Evolutionary conservation across 164 flowering plant species (phyloP), one percentile per base, ranked within the genome.

Genomic region (Aristolochia fimbriata): DNA sequence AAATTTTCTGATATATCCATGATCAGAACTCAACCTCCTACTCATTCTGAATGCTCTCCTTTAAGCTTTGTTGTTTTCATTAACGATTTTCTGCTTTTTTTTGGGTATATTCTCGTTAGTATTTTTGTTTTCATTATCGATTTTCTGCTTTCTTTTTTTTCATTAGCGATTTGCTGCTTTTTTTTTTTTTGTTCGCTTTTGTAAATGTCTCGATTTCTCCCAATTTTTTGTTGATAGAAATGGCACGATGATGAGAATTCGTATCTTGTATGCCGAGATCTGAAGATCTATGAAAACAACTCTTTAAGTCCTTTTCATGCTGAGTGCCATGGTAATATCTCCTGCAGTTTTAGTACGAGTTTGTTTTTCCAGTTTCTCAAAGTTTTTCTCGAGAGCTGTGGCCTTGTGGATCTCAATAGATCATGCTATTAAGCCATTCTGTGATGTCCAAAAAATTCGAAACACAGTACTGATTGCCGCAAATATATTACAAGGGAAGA

Each of bases 21-120:
- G 68, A 65, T 22, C 41, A 61, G 67, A 64, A 65, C 6, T 31
- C 33, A 58, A 50, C 68, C 68, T 65, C 68, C 68, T 65, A 65
- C 68, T 65, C 68, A 65, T 65, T 58, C 68, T 65, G 62, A 65
- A 52, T 58, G 68, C 62, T 65, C 50, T 16, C 1, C 43, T 37
- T 31, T 7, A 37, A 37, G 4, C 8, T 37, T 37, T 10, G 1
- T 19, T 55, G 20, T 15, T 15, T 30, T 27, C 17, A 6, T 13
- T 23, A 12, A 46, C 22, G 41, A 15, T 0, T 59, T 48, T 9
- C 13, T 15, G 37, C 7, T 47, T 43, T 14, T 23, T 21, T 4
- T 59, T 47, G 1, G 30, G 15, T n/a, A n/a, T n/a, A n/a, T n/a
- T n/a, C n/a, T n/a, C n/a, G n/a, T n/a, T n/a, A n/a, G n/a, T n/a